Conservation (phyloP, 371 early-diverging fungal genomes). For the Mortierella sp. region DNA sequence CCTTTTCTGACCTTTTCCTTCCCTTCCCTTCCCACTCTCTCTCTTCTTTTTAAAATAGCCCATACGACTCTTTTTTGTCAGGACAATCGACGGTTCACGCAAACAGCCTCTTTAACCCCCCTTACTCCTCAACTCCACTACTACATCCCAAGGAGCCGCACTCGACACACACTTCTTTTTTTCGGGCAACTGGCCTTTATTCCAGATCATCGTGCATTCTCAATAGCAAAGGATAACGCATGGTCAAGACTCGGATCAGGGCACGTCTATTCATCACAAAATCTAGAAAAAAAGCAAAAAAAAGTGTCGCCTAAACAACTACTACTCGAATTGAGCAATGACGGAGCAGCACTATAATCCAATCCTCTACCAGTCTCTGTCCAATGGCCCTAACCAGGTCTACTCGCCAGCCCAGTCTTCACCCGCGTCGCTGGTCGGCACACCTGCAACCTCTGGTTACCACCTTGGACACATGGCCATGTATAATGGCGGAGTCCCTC, state of each 20-base stretch:
- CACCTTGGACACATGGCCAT: constrained; percentile 59
- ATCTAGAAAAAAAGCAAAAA: constrained; percentile 42
- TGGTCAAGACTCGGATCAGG: constrained; percentile 39
- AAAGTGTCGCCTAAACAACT: constrained; percentile 20
- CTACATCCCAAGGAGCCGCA: background rate
- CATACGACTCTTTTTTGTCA: background rate
- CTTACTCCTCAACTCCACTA: background rate
- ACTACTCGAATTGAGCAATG: constrained; percentile 27
- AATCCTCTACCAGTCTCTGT: constrained; percentile 47
- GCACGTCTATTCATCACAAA: constrained; percentile 28
- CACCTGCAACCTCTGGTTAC: constrained; percentile 61
- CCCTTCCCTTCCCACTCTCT: background rate
- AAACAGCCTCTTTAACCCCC: too few relatives aligned
- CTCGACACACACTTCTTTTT: background rate
- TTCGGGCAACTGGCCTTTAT: background rate
- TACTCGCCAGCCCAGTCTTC: constrained; percentile 64
- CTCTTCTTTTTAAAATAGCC: background rate
- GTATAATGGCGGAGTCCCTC: constrained; percentile 60
- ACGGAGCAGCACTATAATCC: constrained; percentile 57
- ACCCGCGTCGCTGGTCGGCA: constrained; percentile 47
- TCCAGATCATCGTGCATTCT: constrained; percentile 7
- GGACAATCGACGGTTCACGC: too few relatives aligned
- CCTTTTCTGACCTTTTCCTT: background rate
- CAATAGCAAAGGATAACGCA: constrained; percentile 31
- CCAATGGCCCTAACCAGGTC: constrained; percentile 50